phyloP scores from a whole-genome alignment of 305 asterid genomes.

The Plantago coronopus region DNA sequence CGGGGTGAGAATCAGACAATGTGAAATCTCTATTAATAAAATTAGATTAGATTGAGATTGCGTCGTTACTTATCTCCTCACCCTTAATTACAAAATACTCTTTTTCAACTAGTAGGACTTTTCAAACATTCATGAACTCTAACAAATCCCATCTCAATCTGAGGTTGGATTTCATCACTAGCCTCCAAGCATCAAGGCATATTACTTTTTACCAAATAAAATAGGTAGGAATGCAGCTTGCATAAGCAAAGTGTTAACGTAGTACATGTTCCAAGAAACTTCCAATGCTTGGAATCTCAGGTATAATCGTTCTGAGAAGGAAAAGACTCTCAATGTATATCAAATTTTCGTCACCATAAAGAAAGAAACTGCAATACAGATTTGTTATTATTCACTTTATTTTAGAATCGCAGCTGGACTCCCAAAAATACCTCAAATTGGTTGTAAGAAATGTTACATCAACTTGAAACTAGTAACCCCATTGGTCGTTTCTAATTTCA shows the following conservation, averaged over 20 bases:
- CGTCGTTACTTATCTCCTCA: too few species aligned
- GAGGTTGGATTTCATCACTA: too few species aligned
- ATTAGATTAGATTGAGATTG: too few species aligned
- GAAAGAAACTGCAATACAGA: not conserved
- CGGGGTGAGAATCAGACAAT: too few species aligned
- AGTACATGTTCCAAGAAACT: not conserved
- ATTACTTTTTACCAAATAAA: not conserved
- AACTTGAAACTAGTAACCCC: conserved; percentile 65
- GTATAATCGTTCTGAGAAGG: not conserved
- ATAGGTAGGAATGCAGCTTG: too few species aligned
- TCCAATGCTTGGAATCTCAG: not conserved
- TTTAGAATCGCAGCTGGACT: conserved; percentile 37
- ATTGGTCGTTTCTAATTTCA: conserved; percentile 87
- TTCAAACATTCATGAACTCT: too few species aligned
- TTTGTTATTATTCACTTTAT: conserved; percentile 32
- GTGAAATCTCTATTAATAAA: too few species aligned
- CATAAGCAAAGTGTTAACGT: not conserved
- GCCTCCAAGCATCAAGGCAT: too few species aligned
- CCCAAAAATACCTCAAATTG: conserved; percentile 27
- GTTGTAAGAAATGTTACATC: conserved; percentile 20
- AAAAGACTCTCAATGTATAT: not conserved
- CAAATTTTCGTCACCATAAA: not conserved
- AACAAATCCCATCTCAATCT: too few species aligned
- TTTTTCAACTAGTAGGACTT: too few species aligned
- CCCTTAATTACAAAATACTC: too few species aligned